Evolutionary conservation across 164 flowering plant species (phyloP), one percentile per base, ranked within the genome.

Genomic region (Euptelea pleiosperma): DNA sequence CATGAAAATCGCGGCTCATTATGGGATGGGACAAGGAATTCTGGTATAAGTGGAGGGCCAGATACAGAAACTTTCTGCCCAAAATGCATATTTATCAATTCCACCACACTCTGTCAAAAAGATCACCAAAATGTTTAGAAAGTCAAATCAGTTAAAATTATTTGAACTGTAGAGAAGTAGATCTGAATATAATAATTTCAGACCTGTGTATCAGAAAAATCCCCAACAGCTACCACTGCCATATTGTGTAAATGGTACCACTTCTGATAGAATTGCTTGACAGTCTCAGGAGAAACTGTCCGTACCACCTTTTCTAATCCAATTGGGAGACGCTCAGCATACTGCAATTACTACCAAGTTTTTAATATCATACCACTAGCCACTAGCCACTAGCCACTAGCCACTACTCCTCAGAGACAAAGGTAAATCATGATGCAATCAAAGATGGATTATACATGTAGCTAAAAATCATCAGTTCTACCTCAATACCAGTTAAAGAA

Each of bases 161-260:
- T 7, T 24, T 18, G 19, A n/a, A 28, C 16, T 8, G 4, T 36
- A 40, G 9, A 43, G 28, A 57, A 19, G 40, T 8, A 53, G 59
- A 52, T 42, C 47, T 34, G 7, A 35, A 40, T n/a, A 30, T 29
- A 55, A 46, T 12, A 48, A 52, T 12, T 15, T 16, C 69, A 61
- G 50, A 92, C 98, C 98, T 87, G 74, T 21, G 87, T 87, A 79
- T 92, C 91, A 56, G 90, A 45, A 73, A 92, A 92, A 69, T 92
- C 96, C 55, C 98, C 98, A 69, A 92, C 91, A 55, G 95, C 98
- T 48, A 89, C 65, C 57, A 92, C 93, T 33, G 96, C 96, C 98
- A 92, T 92, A 70, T 92, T 82, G 43, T 74, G 73, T 46, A 89
- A 61, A 70, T 82, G 80, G 72, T 92, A 92, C 98, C 98, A 92